These are phyloP conservation scores for Xylaria sp. DNA, from an alignment of 2,329 filamentous ascomycete species.

Conservation along the genomic window DNA sequence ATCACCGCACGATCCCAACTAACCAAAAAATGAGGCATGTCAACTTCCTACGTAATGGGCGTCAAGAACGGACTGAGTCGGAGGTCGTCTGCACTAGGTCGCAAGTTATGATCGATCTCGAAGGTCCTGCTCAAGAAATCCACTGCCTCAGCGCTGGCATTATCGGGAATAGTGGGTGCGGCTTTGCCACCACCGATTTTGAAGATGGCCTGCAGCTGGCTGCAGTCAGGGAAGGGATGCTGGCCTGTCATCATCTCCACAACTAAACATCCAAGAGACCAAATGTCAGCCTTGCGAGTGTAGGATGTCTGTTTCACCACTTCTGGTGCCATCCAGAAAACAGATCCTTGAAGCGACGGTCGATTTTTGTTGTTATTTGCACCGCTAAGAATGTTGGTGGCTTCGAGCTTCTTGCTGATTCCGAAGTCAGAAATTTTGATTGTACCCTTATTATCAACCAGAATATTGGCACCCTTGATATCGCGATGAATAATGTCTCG, in stretches of 20 bases:
- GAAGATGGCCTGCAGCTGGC: constrained; percentile 97
- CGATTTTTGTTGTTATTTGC: constrained; percentile 74
- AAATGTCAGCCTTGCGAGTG: constrained; percentile 98
- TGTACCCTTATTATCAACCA: constrained; percentile 98
- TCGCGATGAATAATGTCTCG: constrained; percentile 98
- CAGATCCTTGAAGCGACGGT: constrained; percentile 90
- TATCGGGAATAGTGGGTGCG: constrained; percentile 86
- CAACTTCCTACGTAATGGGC: constrained; percentile 66
- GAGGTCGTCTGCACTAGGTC: constrained; percentile 91
- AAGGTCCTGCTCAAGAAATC: constrained; percentile 89
- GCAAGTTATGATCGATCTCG: constrained; percentile 92
- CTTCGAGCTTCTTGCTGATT: constrained; percentile 97
- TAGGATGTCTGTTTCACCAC: constrained; percentile 98
- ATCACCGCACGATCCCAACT: constrained; percentile 38
- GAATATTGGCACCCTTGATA: constrained; percentile 98
- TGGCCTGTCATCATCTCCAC: constrained; percentile 99
- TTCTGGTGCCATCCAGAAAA: constrained; percentile 99
- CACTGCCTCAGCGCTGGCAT: constrained; percentile 84
- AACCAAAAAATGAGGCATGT: constrained; percentile 40
- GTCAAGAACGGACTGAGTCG: constrained; percentile 84
- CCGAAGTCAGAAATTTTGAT: constrained; percentile 99
- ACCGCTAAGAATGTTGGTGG: constrained; percentile 80
- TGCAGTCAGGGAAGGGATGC: constrained; percentile 96
- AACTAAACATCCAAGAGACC: constrained; percentile 95
- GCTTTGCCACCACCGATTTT: constrained; percentile 93